Percentiles rank a stretch among this genome's conserved stretches.
These are phyloP conservation scores for Pinus tabuliformis DNA, from an alignment of 75 land plant species.

Conservation along the genomic window DNA sequence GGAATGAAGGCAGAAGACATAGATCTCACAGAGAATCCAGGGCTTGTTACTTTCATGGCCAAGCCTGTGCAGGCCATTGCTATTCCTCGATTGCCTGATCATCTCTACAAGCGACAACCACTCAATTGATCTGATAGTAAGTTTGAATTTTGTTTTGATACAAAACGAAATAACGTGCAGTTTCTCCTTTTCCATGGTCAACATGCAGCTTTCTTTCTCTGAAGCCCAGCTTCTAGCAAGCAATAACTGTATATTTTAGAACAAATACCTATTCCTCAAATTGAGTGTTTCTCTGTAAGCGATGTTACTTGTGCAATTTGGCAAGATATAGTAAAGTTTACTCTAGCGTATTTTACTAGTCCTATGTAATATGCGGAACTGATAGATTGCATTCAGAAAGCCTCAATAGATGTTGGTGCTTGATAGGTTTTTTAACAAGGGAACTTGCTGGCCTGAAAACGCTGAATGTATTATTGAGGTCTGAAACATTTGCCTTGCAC, in stretches of 20 bases:
- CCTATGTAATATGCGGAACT: too few species aligned
- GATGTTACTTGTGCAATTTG: not conserved
- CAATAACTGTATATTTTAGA: slow-evolving; percentile 4
- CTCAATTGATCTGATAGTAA: too few species aligned
- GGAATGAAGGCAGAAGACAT: slow-evolving; percentile 60
- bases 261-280: not conserved
- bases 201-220: not conserved
- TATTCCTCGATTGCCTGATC: slow-evolving; percentile 54
- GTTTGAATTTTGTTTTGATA: not conserved
- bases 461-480: too few species aligned
- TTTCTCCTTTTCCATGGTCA: not conserved
- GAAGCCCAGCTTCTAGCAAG: not conserved
- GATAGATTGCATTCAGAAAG: too few species aligned
- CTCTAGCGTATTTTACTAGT: not conserved
- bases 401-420: too few species aligned
- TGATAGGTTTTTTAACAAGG: too few species aligned
- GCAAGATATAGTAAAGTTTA: not conserved
- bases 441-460: too few species aligned
- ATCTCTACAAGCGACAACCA: slow-evolving; percentile 51
- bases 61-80: slow-evolving; percentile 71
- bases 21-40: slow-evolving; percentile 84
- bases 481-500: too few species aligned
- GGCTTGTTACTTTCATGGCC: slow-evolving; percentile 90
- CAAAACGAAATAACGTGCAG: not conserved
- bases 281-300: not conserved